Conservation (phyloP, 1,284 basidiomycete species). For the Uromyces viciae-fabae region DNA sequence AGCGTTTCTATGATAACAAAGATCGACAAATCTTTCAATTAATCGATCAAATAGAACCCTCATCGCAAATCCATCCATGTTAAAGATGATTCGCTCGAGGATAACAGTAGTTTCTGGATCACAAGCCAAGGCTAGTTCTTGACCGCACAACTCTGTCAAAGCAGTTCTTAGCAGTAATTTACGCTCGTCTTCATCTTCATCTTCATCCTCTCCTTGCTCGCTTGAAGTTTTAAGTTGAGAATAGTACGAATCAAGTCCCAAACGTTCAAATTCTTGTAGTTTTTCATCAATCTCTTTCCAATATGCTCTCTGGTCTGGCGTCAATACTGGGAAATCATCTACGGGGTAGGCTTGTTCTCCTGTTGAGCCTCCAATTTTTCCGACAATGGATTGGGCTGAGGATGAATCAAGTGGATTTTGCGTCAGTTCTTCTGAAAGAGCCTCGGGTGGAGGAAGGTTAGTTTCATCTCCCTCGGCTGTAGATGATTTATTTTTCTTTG, state of each 20-base stretch:
- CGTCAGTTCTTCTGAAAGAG: no score
- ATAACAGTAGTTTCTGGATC: conserved; percentile 86
- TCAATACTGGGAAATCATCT: conserved; percentile 74
- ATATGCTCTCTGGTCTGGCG: conserved; percentile 83
- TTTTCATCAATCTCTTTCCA: conserved; percentile 80
- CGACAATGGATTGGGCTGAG: neutral
- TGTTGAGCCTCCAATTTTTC: no score
- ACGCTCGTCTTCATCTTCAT: conserved; percentile 50
- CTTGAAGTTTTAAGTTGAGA: neutral
- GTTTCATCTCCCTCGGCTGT: neutral
- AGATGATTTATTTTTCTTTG: conserved; percentile 10
- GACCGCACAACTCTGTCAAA: conserved; percentile 72
- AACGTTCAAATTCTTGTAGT: conserved; percentile 75
- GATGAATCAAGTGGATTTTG: no score
- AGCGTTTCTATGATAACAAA: conserved; percentile 76
- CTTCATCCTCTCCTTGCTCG: conserved; percentile 12
- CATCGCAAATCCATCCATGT: conserved; percentile 87
- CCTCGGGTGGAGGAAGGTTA: neutral
- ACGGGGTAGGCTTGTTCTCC: conserved; percentile 55
- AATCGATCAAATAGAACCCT: conserved; percentile 80
- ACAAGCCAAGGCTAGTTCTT: conserved; percentile 81
- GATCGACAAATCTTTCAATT: conserved; percentile 64
- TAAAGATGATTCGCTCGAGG: conserved; percentile 78
- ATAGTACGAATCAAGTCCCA: conserved; percentile 45
- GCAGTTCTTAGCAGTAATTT: conserved; percentile 77